phyloP scores from a whole-genome alignment of 345 rosid species.

The Eucalyptus caleyi region DNA sequence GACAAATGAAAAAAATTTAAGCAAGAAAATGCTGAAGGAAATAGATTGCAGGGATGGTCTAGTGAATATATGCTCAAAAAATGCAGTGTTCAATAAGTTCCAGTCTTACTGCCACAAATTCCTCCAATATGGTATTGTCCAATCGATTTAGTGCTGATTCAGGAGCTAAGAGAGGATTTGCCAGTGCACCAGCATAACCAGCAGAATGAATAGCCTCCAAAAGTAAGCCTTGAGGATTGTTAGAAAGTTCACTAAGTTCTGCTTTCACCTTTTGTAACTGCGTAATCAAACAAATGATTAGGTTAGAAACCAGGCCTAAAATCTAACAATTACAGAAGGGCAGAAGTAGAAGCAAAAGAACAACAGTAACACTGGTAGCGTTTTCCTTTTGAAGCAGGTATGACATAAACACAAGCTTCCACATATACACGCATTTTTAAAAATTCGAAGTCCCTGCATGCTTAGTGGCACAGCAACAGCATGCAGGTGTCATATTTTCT shows the following conservation, averaged over 20 bases:
- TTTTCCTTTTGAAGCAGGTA: neutral
- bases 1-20: neutral
- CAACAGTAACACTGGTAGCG: neutral
- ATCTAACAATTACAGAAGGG: neutral
- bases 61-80: neutral
- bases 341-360: neutral
- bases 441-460: neutral
- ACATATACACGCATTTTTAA: neutral
- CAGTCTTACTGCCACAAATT: slow-evolving; percentile 61
- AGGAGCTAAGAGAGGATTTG: slow-evolving; percentile 78
- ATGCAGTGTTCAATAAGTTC: neutral
- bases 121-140: slow-evolving; percentile 45
- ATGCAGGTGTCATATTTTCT: neutral
- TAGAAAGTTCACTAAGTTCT: slow-evolving; percentile 51
- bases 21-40: neutral
- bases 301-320: neutral
- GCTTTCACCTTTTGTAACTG: slow-evolving; percentile 68
- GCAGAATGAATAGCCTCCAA: slow-evolving; percentile 87
- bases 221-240: slow-evolving; percentile 67
- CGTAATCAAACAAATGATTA: neutral
- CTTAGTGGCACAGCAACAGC: neutral
- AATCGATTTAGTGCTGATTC: slow-evolving; percentile 56
- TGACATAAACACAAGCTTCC: neutral
- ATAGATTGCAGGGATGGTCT: neutral
- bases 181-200: slow-evolving; percentile 76